A percentile compares a stretch with the other conserved stretches of the same genome.
Conservation (phyloP, 1,284 basidiomycete genomes). For the Waitea zeae region DNA sequence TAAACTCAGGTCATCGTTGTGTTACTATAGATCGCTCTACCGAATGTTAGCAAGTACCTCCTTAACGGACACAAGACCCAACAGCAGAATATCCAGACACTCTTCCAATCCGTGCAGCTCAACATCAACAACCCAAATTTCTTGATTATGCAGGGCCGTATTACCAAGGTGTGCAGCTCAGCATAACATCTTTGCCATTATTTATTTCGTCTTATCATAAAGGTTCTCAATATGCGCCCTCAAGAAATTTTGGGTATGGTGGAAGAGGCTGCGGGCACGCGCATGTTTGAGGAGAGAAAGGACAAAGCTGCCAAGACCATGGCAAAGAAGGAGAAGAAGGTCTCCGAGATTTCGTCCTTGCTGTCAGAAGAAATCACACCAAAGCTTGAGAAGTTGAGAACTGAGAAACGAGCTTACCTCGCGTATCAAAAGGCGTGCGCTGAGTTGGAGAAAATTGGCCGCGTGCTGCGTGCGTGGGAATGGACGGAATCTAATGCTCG, state of each 20-base stretch:
- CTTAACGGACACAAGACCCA: slow-evolving; percentile 93
- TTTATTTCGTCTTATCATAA: slow-evolving; percentile 7
- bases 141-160: slow-evolving; percentile 97
- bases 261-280: slow-evolving; percentile 95
- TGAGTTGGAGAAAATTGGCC: slow-evolving; percentile 81
- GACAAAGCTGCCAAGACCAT: slow-evolving; percentile 97
- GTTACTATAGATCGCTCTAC: slow-evolving; percentile 62
- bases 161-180: slow-evolving; percentile 85
- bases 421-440: slow-evolving; percentile 82
- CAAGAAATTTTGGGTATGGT: slow-evolving; percentile 98
- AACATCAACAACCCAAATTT: slow-evolving; percentile 99
- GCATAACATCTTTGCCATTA: slow-evolving; percentile 3
- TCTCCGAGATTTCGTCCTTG: slow-evolving; percentile 74
- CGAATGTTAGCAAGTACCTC: slow-evolving; percentile 92
- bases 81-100: slow-evolving; percentile 76
- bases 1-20: no score
- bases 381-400: slow-evolving; percentile 82
- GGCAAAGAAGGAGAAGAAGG: slow-evolving; percentile 93
- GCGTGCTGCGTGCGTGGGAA: slow-evolving; percentile 79
- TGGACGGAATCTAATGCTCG: slow-evolving; percentile 49
- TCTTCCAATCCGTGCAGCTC: slow-evolving; percentile 95
- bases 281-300: slow-evolving; percentile 98
- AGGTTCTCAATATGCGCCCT: slow-evolving; percentile 97
- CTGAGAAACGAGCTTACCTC: slow-evolving; percentile 82
- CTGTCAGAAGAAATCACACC: slow-evolving; percentile 88